phyloP scores from a whole-genome alignment of 2,329 filamentous ascomycete species.

The Pochonia chlamydosporia region DNA sequence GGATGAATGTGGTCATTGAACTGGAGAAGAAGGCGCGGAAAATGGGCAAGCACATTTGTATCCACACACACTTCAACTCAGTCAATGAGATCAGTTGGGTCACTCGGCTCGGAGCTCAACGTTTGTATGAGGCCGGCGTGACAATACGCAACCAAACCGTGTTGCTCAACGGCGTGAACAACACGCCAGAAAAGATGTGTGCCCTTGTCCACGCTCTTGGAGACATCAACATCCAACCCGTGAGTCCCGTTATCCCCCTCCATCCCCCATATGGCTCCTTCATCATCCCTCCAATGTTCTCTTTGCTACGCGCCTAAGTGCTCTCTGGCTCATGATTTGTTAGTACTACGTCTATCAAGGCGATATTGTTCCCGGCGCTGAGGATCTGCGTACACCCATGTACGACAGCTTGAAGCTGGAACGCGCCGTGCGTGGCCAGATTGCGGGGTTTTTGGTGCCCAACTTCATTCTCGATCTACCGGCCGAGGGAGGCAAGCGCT shows the following conservation, averaged over 20 bases:
- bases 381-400: not conserved
- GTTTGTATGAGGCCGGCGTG: not conserved
- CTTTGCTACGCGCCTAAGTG: not conserved
- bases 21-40: not conserved
- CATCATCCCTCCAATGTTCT: not conserved
- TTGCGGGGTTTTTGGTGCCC: not conserved
- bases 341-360: not conserved
- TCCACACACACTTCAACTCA: not conserved
- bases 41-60: not conserved
- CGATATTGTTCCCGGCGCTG: not conserved
- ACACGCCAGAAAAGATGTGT: not conserved
- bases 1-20: not conserved
- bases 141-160: slow-evolving; percentile 1
- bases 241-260: too few relatives aligned
- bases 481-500: not conserved
- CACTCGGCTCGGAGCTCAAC: not conserved
- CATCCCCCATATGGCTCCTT: too few relatives aligned
- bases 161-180: not conserved
- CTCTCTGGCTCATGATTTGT: too few relatives aligned
- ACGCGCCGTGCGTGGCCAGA: not conserved
- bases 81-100: not conserved
- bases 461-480: not conserved
- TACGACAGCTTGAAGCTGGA: not conserved
- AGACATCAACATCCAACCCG: not conserved
- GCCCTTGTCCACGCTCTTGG: not conserved